Evolutionary conservation across 2,329 filamentous ascomycete genomes (phyloP), one percentile per base, ranked within the genome.

Genomic region (Escovopsis sp.): DNA sequence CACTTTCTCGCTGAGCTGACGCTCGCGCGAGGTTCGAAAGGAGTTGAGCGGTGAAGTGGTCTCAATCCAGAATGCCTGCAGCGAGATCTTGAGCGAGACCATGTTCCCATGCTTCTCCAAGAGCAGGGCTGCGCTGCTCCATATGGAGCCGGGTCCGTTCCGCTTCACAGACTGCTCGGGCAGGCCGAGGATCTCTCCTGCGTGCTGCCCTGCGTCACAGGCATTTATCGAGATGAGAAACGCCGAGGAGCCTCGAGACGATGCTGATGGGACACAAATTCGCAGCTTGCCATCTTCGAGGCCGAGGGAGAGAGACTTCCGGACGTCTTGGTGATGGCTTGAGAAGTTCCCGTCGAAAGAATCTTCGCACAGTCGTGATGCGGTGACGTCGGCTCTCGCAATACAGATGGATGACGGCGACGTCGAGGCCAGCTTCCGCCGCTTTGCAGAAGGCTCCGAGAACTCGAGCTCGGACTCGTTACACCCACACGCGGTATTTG

Each of bases 11-110:
- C 58, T 64, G 4, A 48, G 27, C 5, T 38, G 40, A 5, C 57
- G 55, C 27, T 61, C 50, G 2, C 37, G 29, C 0, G 35, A 36
- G 25, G 38, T 50, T 29, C 56, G 52, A n/a, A 60, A 41, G 2
- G 41, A 31, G n/a, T 42, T 37, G 31, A 49, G 49, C 3, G 53
- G 49, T 5, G 54, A 52, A 3, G 44, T 45, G 0, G 60, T 58
- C 19, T 56, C 48, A 39, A 64, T 65, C 63, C 65, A 68, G 23
- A 58, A 54, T 13, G 66, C 45, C 16, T 51, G 43, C 19, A 63
- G 45, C 3, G 40, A 42, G 26, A 66, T 43, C 11, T 42, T 45
- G 17, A 65, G 23, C 4, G 40, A 42, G 3, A 56, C 47, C 32
- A 41, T 39, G 2, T 40, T 44, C 6, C 43, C 43, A 5, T 40